Conservation (phyloP, 164 flowering plant species). For the Tetrastigma voinierianum region DNA sequence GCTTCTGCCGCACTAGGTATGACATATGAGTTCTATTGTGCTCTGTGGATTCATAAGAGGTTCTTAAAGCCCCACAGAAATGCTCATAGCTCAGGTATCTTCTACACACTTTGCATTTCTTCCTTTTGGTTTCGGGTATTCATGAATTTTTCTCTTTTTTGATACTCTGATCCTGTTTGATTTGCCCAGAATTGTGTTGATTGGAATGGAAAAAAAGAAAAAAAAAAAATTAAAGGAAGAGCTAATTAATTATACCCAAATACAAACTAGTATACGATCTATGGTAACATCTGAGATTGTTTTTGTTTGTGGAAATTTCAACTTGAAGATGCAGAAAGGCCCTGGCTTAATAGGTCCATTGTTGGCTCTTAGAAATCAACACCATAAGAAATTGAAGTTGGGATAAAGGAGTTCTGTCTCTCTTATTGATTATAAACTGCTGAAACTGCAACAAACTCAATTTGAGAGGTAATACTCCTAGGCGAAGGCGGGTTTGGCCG, state of each 20-base stretch:
- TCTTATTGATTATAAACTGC: slow-evolving; percentile 51
- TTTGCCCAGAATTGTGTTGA: too few relatives aligned
- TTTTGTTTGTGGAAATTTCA: slow-evolving; percentile 7
- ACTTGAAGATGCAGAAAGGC: slow-evolving; percentile 50
- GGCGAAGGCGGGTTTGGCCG: slow-evolving; percentile 84
- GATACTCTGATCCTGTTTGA: too few relatives aligned
- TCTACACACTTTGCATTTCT: not conserved
- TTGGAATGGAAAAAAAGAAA: too few relatives aligned
- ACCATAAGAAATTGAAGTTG: slow-evolving; percentile 39
- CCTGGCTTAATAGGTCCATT: slow-evolving; percentile 36
- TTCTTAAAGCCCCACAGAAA: slow-evolving; percentile 17
- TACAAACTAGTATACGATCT: not conserved
- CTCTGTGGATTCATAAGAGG: slow-evolving; percentile 30
- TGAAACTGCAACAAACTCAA: slow-evolving; percentile 72
- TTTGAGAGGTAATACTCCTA: slow-evolving; percentile 57
- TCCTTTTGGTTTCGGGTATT: not conserved
- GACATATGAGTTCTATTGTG: slow-evolving; percentile 20
- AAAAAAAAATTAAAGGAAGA: too few relatives aligned
- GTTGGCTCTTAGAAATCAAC: slow-evolving; percentile 41
- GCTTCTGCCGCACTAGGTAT: slow-evolving; percentile 27
- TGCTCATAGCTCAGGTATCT: slow-evolving; percentile 32
- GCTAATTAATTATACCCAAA: too few relatives aligned
- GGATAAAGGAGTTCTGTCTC: slow-evolving; percentile 54
- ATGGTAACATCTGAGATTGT: slow-evolving; percentile 2
- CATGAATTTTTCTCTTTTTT: too few relatives aligned